phyloP scores from a whole-genome alignment of 495 filamentous ascomycete genomes.

The Pseudomonodictys pantanalensis region DNA sequence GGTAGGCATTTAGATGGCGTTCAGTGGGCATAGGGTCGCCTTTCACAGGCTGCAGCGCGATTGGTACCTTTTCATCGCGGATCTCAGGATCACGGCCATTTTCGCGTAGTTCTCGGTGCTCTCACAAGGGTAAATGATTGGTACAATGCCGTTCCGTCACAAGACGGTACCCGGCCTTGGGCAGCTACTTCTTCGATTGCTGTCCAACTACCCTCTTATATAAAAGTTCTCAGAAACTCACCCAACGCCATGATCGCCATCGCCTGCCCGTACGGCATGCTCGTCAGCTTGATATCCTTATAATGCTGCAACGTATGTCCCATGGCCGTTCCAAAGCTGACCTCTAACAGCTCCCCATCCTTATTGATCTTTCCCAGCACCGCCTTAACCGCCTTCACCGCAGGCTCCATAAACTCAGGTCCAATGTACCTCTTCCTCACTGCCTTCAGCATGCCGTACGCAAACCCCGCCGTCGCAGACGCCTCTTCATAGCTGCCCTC shows the following conservation, averaged over 20 bases:
- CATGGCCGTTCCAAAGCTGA: slow-evolving; percentile 73
- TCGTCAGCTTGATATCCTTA: slow-evolving; percentile 63
- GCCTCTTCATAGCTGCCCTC: slow-evolving; percentile 65
- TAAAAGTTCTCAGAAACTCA: slow-evolving; percentile 59
- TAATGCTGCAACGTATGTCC: slow-evolving; percentile 65
- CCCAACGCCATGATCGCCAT: slow-evolving; percentile 73
- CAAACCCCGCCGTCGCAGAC: slow-evolving; percentile 72
- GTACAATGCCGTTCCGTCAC: too few relatives aligned
- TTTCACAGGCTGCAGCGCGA: too few relatives aligned
- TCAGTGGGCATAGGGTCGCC: too few relatives aligned
- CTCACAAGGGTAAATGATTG: too few relatives aligned
- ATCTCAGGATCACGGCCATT: too few relatives aligned
- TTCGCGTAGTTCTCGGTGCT: too few relatives aligned
- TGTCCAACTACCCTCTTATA: too few relatives aligned
- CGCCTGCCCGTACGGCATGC: slow-evolving; percentile 76
- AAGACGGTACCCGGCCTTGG: too few relatives aligned
- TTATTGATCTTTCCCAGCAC: slow-evolving; percentile 58
- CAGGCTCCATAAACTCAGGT: slow-evolving; percentile 48
- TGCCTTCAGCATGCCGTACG: slow-evolving; percentile 70
- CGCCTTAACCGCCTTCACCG: slow-evolving; percentile 58
- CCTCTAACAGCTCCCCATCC: slow-evolving; percentile 63
- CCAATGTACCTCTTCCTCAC: slow-evolving; percentile 64
- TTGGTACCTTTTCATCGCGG: too few relatives aligned
- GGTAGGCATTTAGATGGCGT: too few relatives aligned
- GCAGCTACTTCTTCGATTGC: too few relatives aligned